phyloP scores from a whole-genome alignment of 768 basidiomycete genomes.

The Rickenella mellea region DNA sequence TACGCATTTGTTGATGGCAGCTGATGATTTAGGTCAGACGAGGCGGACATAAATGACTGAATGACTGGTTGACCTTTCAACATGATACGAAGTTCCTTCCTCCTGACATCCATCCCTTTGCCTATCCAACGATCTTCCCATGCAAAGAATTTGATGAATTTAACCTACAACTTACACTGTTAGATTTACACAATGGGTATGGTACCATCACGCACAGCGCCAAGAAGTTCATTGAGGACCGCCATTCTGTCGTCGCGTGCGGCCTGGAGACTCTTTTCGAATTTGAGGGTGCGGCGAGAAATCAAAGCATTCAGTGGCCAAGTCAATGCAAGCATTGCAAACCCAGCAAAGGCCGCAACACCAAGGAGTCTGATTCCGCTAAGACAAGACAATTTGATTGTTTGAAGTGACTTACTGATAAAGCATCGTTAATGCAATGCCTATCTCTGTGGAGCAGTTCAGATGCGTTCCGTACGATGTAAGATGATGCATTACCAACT shows the following conservation, averaged over 20 bases:
- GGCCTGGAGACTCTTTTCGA: constrained; percentile 47
- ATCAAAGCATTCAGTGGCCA: constrained; percentile 68
- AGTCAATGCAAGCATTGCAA: constrained; percentile 50
- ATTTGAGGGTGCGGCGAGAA: constrained; percentile 46
- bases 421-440: constrained; percentile 63
- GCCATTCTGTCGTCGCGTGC: constrained; percentile 72
- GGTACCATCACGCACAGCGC: constrained; percentile 33
- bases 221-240: constrained; percentile 69
- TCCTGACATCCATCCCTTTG: constrained; percentile 52
- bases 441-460: constrained; percentile 36
- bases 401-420: constrained; percentile 47
- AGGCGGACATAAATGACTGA: no score
- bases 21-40: constrained; percentile 22
- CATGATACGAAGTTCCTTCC: constrained; percentile 41
- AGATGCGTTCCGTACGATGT: background rate
- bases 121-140: constrained; percentile 74
- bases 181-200: background rate
- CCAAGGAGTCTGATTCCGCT: constrained; percentile 42
- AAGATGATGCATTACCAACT: constrained; percentile 23
- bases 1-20: constrained; percentile 61
- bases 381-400: background rate
- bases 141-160: constrained; percentile 79
- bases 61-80: no score
- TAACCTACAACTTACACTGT: constrained; percentile 29
- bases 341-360: constrained; percentile 66